Evolutionary conservation across 73 alveolate species (phyloP), one percentile per base, ranked within the genome.

Genomic region (Stentor roeselii): DNA sequence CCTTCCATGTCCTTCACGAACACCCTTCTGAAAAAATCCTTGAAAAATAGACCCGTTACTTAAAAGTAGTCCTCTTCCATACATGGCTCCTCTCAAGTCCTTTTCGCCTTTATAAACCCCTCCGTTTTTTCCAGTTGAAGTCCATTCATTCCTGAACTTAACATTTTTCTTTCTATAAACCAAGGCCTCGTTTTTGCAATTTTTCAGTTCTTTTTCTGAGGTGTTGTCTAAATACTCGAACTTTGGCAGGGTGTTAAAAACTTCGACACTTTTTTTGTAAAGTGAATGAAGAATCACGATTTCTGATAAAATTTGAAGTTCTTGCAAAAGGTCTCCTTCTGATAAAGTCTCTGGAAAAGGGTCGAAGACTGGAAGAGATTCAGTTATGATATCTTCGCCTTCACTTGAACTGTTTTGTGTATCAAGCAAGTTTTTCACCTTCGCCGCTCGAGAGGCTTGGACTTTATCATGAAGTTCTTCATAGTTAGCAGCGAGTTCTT

Each of bases 31-130:
- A 39, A 37, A 76, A 39, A 21, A 15, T 27, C 84, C 84, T 76
- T 0, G 60, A 41, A 36, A 76, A 2, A 41, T 35, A 31, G n/a
- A 36, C 39, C 84, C 84, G 21, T 76, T 40, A 0, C 21, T 38
- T 30, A 15, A 76, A n/a, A 39, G 39, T 15, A 76, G 2, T 27
- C 84, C 84, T 76, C 31, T 15, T 37, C 84, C 84, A 2, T 76
- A 67, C 82, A 76, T 76, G 14, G 32, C 39, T 21, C 34, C 59
- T 37, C 74, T 6, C 21, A 11, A 11, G 21, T 50, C 67, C 67
- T 50, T 50, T 50, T 50, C 67, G 21, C 67, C 67, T 50, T 50
- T 50, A 50, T 50, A 50, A 50, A 50, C 67, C 21, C 67, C 67
- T 11, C 67, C 67, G 6, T 50, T 21, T 6, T 50, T 50, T 6